Conservation (phyloP, 495 filamentous ascomycete species). For the Collariella sp. region DNA sequence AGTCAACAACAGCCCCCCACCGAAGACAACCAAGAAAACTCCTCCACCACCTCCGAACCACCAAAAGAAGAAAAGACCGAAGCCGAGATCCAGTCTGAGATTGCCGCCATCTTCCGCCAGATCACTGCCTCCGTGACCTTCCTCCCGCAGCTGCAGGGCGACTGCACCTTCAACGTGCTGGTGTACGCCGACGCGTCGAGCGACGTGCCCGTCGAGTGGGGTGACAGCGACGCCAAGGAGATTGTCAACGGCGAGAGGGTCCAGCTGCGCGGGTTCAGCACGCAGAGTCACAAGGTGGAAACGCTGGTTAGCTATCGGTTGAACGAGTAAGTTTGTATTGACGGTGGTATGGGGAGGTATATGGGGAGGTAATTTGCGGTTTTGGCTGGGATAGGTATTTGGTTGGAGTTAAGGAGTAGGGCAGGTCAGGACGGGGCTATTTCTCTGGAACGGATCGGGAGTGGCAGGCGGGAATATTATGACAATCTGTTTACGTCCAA, state of each 20-base stretch:
- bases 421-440: background rate
- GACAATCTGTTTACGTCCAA: no score
- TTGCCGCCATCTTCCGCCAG: slow-evolving; percentile 91
- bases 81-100: slow-evolving; percentile 85
- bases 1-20: slow-evolving; percentile 33
- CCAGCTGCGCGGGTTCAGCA: slow-evolving; percentile 90
- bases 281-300: slow-evolving; percentile 84
- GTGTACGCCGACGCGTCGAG: slow-evolving; percentile 96
- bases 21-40: slow-evolving; percentile 41
- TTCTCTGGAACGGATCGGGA: background rate
- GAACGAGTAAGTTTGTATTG: slow-evolving; percentile 22
- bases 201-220: slow-evolving; percentile 97
- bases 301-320: slow-evolving; percentile 86
- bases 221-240: slow-evolving; percentile 96
- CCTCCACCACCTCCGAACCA: slow-evolving; percentile 22
- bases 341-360: background rate
- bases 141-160: slow-evolving; percentile 80
- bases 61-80: slow-evolving; percentile 63
- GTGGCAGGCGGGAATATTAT: no score
- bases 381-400: background rate
- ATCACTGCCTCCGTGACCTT: slow-evolving; percentile 98
- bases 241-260: slow-evolving; percentile 94
- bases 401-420: slow-evolving; percentile 1
- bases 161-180: slow-evolving; percentile 97
- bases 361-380: background rate